Evolutionary conservation across 306 rosid genomes (phyloP), one percentile per base, ranked within the genome.

Genomic region (Argentina anserina): DNA sequence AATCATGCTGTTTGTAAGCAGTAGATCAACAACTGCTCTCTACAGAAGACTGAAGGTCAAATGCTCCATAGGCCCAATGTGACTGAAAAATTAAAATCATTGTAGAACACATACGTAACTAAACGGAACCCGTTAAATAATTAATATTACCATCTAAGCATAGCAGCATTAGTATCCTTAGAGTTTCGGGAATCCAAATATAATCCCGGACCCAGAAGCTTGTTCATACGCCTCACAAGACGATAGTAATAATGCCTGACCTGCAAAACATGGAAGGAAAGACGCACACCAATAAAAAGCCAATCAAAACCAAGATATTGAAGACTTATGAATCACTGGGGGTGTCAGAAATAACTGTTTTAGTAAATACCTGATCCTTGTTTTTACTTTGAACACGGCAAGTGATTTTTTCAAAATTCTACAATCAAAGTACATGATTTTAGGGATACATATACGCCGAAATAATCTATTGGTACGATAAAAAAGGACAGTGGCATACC

Each of bases 231-330:
- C 79, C 98, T 89, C 79, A 94, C 96, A 75, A 94, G 96, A 78
- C 98, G 90, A 81, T 94, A 94, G 82, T 94, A 94, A 88, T 94
- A 94, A 83, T 94, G 97, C 67, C 98, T 91, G 80, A 94, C 98
- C 98, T 86, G 88, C 65, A 74, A 50, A 77, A 36, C 75, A 56
- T 7, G 58, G 61, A 49, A 33, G 47, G 61, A 21, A 63, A 55
- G 42, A 31, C 34, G 28, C 37, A 6, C 33, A 29, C 45, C 6
- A 4, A 13, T 26, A 20, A 40, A 60, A 62, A 62, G 5, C 0
- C 33, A 42, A 60, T 42, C 14, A 78, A 72, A 71, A 21, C 11
- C 23, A 34, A 28, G 39, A 55, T 56, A 46, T 56, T 37, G 9
- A 53, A 66, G 65, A 65, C 47, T 11, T 26, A 67, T 41, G 37